Base-by-base conservation (phyloP, 768 basidiomycete genomes). In the Lanmaoa rubissima region DNA sequence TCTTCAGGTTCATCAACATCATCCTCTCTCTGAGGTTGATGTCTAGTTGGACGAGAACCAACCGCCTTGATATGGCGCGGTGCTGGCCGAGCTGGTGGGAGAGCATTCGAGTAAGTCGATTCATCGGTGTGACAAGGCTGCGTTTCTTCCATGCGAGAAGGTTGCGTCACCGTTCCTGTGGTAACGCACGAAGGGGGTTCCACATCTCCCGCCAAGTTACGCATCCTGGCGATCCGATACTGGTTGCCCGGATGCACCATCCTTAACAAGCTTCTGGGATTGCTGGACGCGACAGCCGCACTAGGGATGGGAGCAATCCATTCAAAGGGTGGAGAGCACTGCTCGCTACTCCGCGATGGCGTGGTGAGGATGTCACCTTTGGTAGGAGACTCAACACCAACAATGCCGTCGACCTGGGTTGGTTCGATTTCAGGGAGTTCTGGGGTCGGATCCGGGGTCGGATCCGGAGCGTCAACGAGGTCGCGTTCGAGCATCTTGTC, bases 401-500 rank as follows among this genome's bases (percentile, higher is more conserved):
- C 51, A 26, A 55, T 48, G 19, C 4, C 43, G 14, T 57, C 46
- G 19, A 39, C 41, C 34, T 55, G 65, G 9, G 34, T 19, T 17
- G 61, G 50, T 7, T 60, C 56, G 14, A 48, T 47, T n/a, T 53
- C 49, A 13, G 63, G 52, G 7, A 63, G 53, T n/a, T 61, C 65
- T 28, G 62, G 63, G 40, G 66, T 62, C 10, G 66, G 61, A 47
- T 65, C 68, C 28, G 62, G 63, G 40, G 66, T 62, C 10, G 66
- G 61, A 47, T 65, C 68, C 28, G 63, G 61, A 51, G 55, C 55
- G 39, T 55, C 70, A 57, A 35, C 47, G 32, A 67, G 66, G 48
- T 66, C 71, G 54, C 70, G 76, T 61, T 71, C 72, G 35, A 77
- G 65, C 55, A 76, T 66, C 34, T 71, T 69, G 52, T 74, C 74